phyloP scores from a whole-genome alignment of 2,329 filamentous ascomycete species.

The Arthrobotrys pseudoclavata region DNA sequence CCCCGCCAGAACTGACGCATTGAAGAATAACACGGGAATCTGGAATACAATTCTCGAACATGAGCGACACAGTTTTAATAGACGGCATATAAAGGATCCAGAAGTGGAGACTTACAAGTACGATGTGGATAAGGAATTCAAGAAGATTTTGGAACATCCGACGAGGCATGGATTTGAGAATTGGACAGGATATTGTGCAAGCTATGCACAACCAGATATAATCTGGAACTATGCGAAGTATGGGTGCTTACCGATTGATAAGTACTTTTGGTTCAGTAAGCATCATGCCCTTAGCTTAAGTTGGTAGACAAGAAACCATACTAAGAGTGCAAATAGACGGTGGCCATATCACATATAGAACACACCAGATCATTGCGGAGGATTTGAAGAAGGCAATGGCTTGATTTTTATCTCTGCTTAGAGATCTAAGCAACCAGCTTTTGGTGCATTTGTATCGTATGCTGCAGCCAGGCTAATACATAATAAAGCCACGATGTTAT shows the following conservation, averaged over 20 bases:
- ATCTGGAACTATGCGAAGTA: slow-evolving; percentile 50
- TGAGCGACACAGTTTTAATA: slow-evolving; percentile 48
- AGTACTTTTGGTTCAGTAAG: slow-evolving; percentile 56
- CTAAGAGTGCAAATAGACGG: slow-evolving; percentile 23
- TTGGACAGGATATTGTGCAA: slow-evolving; percentile 29
- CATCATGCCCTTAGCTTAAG: background rate
- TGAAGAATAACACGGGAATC: slow-evolving; percentile 39
- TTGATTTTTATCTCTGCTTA: background rate
- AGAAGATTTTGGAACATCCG: slow-evolving; percentile 40
- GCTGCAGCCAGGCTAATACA: background rate
- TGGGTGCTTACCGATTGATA: slow-evolving; percentile 48
- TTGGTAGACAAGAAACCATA: background rate
- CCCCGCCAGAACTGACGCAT: slow-evolving; percentile 11
- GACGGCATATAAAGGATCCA: slow-evolving; percentile 35
- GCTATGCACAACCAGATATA: slow-evolving; percentile 42
- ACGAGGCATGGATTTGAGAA: slow-evolving; percentile 41
- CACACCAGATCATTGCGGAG: slow-evolving; percentile 41
- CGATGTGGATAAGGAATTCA: slow-evolving; percentile 41
- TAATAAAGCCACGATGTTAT: background rate
- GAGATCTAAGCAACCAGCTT: background rate
- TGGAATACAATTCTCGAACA: slow-evolving; percentile 49
- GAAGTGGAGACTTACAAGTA: slow-evolving; percentile 46
- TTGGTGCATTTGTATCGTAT: background rate
- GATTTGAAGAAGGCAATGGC: slow-evolving; percentile 46
- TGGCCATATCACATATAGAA: slow-evolving; percentile 37